Conservation (phyloP, 345 rosid genomes). For the rapeseed (Brassica napus) region Da-Ae NC_063446.1:65425001-65425500, state of each 20-base stretch:
- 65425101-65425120: not conserved
- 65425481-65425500: no score
- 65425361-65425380: slow-evolving; percentile 1
- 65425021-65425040: not conserved
- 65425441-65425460: not conserved
- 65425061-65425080: no score
- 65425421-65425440: not conserved
- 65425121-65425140: not conserved
- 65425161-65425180: slow-evolving; percentile 3
- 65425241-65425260: not conserved
- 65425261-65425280: not conserved
- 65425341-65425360: not conserved
- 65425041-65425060: no score
- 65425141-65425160: not conserved
- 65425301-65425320: not conserved
- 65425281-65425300: no score
- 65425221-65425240: not conserved
- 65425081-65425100: not conserved
- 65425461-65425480: not conserved
- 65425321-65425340: not conserved
- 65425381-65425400: not conserved
- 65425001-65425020: not conserved
- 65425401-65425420: not conserved
- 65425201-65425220: not conserved
- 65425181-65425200: not conserved